A percentile compares a stretch with the other conserved stretches of the same genome.
Evolutionary conservation across 2,329 filamentous ascomycete species (phyloP).

Genomic region (Dothideomycetes sp.): DNA sequence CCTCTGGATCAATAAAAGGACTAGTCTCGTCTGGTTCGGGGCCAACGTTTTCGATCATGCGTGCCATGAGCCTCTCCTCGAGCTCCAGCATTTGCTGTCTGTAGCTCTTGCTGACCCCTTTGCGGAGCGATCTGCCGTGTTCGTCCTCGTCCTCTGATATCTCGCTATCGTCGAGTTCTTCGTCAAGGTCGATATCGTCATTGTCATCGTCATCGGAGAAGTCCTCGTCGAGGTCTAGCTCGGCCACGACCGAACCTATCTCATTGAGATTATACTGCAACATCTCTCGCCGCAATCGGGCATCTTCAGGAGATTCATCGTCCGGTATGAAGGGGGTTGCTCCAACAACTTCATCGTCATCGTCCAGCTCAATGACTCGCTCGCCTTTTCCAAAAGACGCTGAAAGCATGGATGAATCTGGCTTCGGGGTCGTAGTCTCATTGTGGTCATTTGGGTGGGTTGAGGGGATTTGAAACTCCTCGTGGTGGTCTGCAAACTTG

Average conservation of each 20-base stretch:
- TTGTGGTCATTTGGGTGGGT: constrained; percentile 1
- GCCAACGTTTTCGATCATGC: constrained; percentile 46
- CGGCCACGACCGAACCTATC: constrained; percentile 82
- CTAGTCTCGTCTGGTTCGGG: constrained; percentile 31
- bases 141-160: constrained; percentile 60
- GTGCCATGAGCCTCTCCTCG: constrained; percentile 60
- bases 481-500: constrained; percentile 16
- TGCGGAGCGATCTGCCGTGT: constrained; percentile 60
- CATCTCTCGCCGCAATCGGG: constrained; percentile 75
- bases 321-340: constrained; percentile 51
- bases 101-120: constrained; percentile 62
- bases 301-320: constrained; percentile 71
- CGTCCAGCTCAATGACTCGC: constrained; percentile 32
- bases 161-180: constrained; percentile 32
- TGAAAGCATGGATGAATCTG: constrained; percentile 3
- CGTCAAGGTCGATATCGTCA: constrained; percentile 33
- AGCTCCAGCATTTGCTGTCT: constrained; percentile 74
- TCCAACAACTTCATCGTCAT: constrained; percentile 28
- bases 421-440: neutral
- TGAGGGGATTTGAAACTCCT: constrained; percentile 4
- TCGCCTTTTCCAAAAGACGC: constrained; percentile 14
- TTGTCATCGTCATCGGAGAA: constrained; percentile 40
- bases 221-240: constrained; percentile 70
- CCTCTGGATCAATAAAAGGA: constrained; percentile 27
- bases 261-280: constrained; percentile 79